Evolutionary conservation across 1,139 yeast genomes (phyloP), one percentile per base, ranked within the genome.

Genomic region (Pichia sp.): DNA sequence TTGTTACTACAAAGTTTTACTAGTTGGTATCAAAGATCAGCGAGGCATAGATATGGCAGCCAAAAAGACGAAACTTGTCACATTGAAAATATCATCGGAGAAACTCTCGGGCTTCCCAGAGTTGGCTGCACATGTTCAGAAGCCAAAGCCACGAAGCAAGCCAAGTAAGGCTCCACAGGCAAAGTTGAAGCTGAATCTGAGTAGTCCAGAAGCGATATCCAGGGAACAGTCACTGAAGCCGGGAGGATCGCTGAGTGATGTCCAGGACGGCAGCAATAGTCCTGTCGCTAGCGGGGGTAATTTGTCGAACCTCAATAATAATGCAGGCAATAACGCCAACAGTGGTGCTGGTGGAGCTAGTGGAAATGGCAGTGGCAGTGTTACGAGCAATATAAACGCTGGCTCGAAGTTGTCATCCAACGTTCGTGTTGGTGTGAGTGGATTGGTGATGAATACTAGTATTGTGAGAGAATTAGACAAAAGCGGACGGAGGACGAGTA

Each of bases 401-500:
- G 47, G 48, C 9, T 27, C 54, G 8, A 57, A 55, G 20, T 33
- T 57, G 16, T 52, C 56, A n/a, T 50, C 60, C 6, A 55, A 52
- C 36, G 53, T 58, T 6, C 54, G 63, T 41, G 59, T 57, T 33
- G 60, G 59, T 51, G 41, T 59, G 3, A 52, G 57, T 41, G 63
- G 63, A 2, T 48, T 60, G 27, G 53, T 54, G 4, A 61, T 60
- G 62, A 59, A 59, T 29, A 45, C 62, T 1, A 53, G 49, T 20
- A 57, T 59, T 16, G 54, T 57, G 2, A 48, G 62, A n/a, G 61
- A 58, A 14, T 42, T 62, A 2, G 64, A 61, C 47, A 55, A 52
- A 17, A 56, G 59, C 34, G 55, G 54, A 1, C 55, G 48, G 24
- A 54, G 46, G 10, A 55, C 53, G 8, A 42, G 56, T 14, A 54